Conservation (phyloP, 306 rosid genomes). For the Vigna nakashimae region DNA sequence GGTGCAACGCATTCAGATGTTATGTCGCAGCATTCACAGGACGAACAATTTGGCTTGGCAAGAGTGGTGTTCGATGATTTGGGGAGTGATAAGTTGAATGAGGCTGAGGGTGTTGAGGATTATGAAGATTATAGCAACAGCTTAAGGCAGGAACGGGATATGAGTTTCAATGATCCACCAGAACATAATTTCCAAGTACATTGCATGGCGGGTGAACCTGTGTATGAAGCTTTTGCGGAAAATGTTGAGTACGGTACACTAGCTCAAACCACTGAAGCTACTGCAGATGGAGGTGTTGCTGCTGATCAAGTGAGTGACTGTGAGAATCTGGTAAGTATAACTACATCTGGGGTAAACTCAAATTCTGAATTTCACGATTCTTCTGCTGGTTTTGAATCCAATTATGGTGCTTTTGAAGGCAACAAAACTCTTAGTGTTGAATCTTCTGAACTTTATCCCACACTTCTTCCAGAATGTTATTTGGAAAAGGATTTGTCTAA, state of each 20-base stretch:
- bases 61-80: constrained; percentile 36
- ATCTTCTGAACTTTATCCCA: constrained; percentile 26
- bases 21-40: constrained; percentile 17
- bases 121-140: constrained; percentile 25
- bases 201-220: constrained; percentile 25
- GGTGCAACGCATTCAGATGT: constrained; percentile 23
- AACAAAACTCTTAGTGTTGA: constrained; percentile 39
- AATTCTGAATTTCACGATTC: constrained; percentile 31
- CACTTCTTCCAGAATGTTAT: constrained; percentile 34
- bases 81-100: constrained; percentile 27
- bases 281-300: constrained; percentile 22
- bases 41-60: constrained; percentile 34
- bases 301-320: constrained; percentile 26
- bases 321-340: constrained; percentile 42
- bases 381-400: constrained; percentile 43
- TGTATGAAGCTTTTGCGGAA: constrained; percentile 32
- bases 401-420: constrained; percentile 38
- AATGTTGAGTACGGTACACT: constrained; percentile 38
- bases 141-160: background rate
- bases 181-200: constrained; percentile 21
- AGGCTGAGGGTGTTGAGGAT: constrained; percentile 28
- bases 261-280: constrained; percentile 36
- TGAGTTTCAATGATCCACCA: constrained; percentile 5
- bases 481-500: constrained; percentile 43
- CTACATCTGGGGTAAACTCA: constrained; percentile 24